A percentile compares a stretch with the other conserved stretches of the same genome.
Conservation (phyloP, 129 eudicot genomes). For the Lonicera japonica region DNA sequence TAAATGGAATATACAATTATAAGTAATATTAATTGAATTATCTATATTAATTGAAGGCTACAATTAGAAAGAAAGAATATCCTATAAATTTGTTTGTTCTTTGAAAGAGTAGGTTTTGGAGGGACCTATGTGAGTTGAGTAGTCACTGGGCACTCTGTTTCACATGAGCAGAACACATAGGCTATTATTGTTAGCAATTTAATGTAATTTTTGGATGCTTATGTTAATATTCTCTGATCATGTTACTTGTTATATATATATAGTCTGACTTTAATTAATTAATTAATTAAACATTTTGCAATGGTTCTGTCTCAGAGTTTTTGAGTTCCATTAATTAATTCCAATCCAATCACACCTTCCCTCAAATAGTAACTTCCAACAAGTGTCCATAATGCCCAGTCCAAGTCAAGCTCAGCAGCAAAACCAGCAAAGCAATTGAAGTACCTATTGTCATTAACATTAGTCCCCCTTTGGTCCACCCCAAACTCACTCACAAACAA, state of each 20-base stretch:
- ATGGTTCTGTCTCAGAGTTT: no score
- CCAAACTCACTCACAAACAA: conserved; percentile 92
- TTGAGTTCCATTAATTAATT: no score
- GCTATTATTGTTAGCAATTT: conserved; percentile 25
- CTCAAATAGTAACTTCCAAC: conserved; percentile 77
- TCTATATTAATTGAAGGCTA: no score
- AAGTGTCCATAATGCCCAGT: conserved; percentile 91
- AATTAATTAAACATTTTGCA: no score
- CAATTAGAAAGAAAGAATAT: no score
- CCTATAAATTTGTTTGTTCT: no score
- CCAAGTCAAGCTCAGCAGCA: conserved; percentile 79
- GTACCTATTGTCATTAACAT: conserved; percentile 74
- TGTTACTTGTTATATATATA: no score
- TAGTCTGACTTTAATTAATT: no score
- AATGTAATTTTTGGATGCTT: conserved; percentile 35
- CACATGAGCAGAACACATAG: conserved; percentile 22
- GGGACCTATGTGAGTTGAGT: no score
- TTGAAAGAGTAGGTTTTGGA: no score
- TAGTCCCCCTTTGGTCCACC: conserved; percentile 58
- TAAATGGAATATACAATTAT: no score
- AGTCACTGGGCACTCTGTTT: conserved; percentile 8
- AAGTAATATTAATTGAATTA: no score
- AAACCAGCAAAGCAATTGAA: conserved; percentile 69
- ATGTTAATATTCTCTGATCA: conserved; percentile 22
- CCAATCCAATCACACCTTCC: conserved; percentile 68